Conservation (phyloP, 805 yeast species). For the Candida golubevii region DNA sequence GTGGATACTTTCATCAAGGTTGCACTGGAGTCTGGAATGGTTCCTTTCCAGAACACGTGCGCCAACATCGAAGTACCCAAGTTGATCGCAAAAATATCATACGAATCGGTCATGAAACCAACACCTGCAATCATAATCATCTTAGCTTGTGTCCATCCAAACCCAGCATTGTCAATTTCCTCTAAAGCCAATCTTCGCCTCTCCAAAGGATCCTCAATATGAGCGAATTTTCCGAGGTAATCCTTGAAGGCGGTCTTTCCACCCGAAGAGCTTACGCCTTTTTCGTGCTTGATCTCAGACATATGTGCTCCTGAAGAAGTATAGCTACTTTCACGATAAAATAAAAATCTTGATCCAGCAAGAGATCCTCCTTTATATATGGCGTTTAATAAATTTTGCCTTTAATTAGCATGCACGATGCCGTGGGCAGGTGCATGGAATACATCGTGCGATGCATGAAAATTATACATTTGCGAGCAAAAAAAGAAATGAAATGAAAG, state of each 20-base stretch:
- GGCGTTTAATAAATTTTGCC: conserved; percentile 1
- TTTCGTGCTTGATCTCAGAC: conserved; percentile 24
- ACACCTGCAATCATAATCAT: conserved; percentile 86
- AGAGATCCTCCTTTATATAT: not conserved
- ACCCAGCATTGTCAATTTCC: conserved; percentile 73
- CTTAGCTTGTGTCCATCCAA: conserved; percentile 80
- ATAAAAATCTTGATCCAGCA: not conserved
- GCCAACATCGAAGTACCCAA: conserved; percentile 76
- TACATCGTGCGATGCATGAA: conserved; percentile 6
- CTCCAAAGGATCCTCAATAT: conserved; percentile 78
- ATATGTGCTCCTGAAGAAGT: conserved; percentile 8
- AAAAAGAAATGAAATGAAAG: conserved; percentile 1
- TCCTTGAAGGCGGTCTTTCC: conserved; percentile 88
- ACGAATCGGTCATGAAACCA: conserved; percentile 90
- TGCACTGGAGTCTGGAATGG: conserved; percentile 64
- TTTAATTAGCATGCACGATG: conserved; percentile 5
- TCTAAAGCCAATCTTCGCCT: conserved; percentile 83
- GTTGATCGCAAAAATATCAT: conserved; percentile 88
- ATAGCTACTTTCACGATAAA: not conserved
- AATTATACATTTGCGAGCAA: not conserved
- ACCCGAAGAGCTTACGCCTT: conserved; percentile 39
- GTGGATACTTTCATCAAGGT: conserved; percentile 84
- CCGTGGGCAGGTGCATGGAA: conserved; percentile 2
- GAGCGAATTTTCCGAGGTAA: conserved; percentile 72
- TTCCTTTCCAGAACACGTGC: conserved; percentile 66